Evolutionary conservation across 768 basidiomycete genomes (phyloP).

Genomic region (Pleurotus tuoliensis): DNA sequence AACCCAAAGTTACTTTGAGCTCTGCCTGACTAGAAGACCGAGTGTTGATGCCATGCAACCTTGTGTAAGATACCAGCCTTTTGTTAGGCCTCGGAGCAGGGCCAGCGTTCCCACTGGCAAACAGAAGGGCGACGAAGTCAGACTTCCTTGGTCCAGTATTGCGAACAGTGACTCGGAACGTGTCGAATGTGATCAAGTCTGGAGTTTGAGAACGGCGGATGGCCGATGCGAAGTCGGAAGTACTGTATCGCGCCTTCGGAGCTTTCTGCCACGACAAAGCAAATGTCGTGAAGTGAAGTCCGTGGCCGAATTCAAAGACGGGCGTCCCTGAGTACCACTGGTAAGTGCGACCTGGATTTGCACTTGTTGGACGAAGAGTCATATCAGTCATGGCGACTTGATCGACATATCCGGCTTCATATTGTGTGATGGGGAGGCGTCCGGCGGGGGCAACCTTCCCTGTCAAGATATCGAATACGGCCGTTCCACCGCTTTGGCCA

Average conservation of each 20-base stretch:
- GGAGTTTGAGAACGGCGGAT: constrained; percentile 17
- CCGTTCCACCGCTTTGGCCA: constrained; percentile 51
- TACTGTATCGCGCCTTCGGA: constrained; percentile 35
- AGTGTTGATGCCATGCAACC: constrained; percentile 25
- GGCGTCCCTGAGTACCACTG: constrained; percentile 52
- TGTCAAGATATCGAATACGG: constrained; percentile 46
- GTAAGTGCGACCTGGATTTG: constrained; percentile 54
- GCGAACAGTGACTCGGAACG: constrained; percentile 41
- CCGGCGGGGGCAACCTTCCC: constrained; percentile 53
- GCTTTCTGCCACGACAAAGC: constrained; percentile 31
- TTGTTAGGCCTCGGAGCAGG: constrained; percentile 51
- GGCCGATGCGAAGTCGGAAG: constrained; percentile 31
- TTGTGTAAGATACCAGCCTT: constrained; percentile 45
- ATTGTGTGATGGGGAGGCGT: constrained; percentile 51
- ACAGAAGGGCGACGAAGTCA: constrained; percentile 54
- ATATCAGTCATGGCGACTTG: constrained; percentile 57
- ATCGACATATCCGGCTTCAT: constrained; percentile 44
- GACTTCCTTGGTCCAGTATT: constrained; percentile 47
- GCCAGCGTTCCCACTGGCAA: constrained; percentile 43
- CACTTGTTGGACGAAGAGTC: constrained; percentile 42
- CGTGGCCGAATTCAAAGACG: constrained; percentile 51
- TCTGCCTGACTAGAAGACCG: constrained; percentile 24
- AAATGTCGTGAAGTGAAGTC: constrained; percentile 56
- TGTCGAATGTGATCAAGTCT: constrained; percentile 46
- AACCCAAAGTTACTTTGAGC: constrained; percentile 42